Conservation (phyloP, 371 early-diverging fungal species). For the Gilbertella persicaria region DNA sequence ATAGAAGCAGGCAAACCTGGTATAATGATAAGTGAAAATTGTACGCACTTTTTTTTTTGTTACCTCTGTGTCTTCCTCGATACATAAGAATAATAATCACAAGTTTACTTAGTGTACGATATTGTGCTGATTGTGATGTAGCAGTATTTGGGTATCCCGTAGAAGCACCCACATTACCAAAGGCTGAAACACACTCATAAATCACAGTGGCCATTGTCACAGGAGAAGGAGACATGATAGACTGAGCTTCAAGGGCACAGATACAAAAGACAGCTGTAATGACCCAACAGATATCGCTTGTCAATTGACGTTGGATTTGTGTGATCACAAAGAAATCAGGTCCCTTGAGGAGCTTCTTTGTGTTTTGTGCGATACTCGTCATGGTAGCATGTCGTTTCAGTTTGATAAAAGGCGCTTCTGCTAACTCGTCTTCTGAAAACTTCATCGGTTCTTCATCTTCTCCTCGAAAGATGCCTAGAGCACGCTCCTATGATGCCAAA, state of each 20-base stretch:
- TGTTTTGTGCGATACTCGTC: slow-evolving; percentile 39
- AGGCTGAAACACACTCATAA: slow-evolving; percentile 48
- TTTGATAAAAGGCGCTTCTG: slow-evolving; percentile 35
- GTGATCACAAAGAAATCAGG: slow-evolving; percentile 49
- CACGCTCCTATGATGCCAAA: slow-evolving; percentile 52
- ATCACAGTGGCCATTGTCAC: slow-evolving; percentile 39
- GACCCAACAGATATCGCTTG: slow-evolving; percentile 49
- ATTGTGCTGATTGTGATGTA: slow-evolving; percentile 42
- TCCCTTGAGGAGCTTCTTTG: slow-evolving; percentile 30
- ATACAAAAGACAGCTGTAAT: slow-evolving; percentile 40
- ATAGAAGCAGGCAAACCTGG: slow-evolving; percentile 47
- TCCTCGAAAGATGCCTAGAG: slow-evolving; percentile 46
- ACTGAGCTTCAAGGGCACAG: slow-evolving; percentile 30
- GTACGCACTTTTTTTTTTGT: too few relatives aligned
- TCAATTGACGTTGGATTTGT: slow-evolving; percentile 45
- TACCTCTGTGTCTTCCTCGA: slow-evolving; percentile 46
- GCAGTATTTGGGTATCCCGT: slow-evolving; percentile 38
- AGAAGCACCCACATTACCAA: slow-evolving; percentile 45
- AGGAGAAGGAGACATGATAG: slow-evolving; percentile 42
- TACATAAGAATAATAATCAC: slow-evolving; percentile 45
- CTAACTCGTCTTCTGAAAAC: slow-evolving; percentile 31
- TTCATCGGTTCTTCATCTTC: slow-evolving; percentile 31
- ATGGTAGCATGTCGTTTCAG: slow-evolving; percentile 42
- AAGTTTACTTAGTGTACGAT: slow-evolving; percentile 37
- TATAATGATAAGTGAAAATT: too few relatives aligned